Conservation (phyloP, 345 rosid genomes). For the Hevea brasiliensis region DNA sequence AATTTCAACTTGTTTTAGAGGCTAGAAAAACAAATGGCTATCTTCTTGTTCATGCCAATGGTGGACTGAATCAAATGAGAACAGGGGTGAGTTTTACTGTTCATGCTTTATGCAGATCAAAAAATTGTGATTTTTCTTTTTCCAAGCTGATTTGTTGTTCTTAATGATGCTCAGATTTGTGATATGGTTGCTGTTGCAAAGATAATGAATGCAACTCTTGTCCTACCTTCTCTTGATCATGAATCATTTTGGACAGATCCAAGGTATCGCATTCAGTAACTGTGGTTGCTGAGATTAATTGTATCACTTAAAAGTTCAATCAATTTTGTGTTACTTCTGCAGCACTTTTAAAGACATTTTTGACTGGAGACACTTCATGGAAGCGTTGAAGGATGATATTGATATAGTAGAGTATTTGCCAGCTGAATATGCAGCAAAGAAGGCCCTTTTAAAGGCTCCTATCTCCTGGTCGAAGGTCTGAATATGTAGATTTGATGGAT, state of each 20-base stretch:
- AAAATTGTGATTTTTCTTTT: no score
- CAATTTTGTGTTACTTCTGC: slow-evolving; percentile 25
- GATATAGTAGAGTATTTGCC: slow-evolving; percentile 86
- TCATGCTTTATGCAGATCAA: no score
- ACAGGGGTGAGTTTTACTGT: slow-evolving; percentile 67
- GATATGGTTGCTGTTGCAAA: slow-evolving; percentile 97
- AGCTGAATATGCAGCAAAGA: slow-evolving; percentile 40
- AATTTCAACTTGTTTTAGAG: slow-evolving; percentile 31
- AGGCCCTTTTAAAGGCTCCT: slow-evolving; percentile 81
- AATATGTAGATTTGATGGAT: neutral
- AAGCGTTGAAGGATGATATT: slow-evolving; percentile 66
- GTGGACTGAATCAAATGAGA: slow-evolving; percentile 99
- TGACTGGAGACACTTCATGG: slow-evolving; percentile 91
- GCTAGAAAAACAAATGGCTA: slow-evolving; percentile 65
- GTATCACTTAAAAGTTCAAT: neutral
- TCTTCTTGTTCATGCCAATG: slow-evolving; percentile 89
- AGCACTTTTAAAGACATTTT: slow-evolving; percentile 94
- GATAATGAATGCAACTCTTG: slow-evolving; percentile 95
- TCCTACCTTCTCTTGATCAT: slow-evolving; percentile 95
- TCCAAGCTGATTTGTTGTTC: no score
- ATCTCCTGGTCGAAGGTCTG: slow-evolving; percentile 98
- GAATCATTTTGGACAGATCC: slow-evolving; percentile 98
- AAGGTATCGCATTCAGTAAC: slow-evolving; percentile 49
- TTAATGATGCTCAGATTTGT: slow-evolving; percentile 59
- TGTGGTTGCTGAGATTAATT: neutral